phyloP scores from a whole-genome alignment of 2,329 filamentous ascomycete genomes.

The Sporothrix euskadiensis region DNA sequence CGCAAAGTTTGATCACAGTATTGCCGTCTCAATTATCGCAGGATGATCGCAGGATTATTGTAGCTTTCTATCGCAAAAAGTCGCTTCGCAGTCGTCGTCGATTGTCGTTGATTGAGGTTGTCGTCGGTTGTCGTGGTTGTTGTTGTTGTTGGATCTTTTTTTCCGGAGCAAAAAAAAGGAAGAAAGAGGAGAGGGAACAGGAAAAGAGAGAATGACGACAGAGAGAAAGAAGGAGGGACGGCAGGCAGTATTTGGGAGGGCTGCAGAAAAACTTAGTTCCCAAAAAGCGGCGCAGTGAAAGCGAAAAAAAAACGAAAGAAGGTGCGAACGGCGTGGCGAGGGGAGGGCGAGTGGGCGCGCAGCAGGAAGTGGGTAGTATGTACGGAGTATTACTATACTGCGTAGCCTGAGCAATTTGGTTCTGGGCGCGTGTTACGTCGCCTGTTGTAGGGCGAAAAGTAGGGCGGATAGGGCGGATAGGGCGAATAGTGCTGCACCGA shows the following conservation, averaged over 20 bases:
- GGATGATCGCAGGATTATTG: too few relatives aligned
- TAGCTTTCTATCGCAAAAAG: neutral
- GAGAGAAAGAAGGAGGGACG: neutral
- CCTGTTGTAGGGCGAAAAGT: neutral
- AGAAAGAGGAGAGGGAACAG: neutral
- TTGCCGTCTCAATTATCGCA: too few relatives aligned
- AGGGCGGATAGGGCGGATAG: neutral
- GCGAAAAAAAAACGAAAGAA: neutral
- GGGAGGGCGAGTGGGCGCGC: too few relatives aligned
- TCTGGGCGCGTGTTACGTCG: neutral
- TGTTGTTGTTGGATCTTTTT: conserved; percentile 1
- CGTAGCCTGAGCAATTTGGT: neutral
- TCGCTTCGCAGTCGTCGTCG: neutral
- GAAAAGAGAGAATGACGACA: conserved; percentile 9
- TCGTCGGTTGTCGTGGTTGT: neutral
- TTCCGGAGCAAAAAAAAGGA: neutral
- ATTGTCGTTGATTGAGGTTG: neutral
- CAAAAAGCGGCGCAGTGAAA: neutral
- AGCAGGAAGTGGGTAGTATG: neutral
- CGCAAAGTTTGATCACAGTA: too few relatives aligned
- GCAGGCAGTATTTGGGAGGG: too few relatives aligned
- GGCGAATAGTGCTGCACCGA: neutral
- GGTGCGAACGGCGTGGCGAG: neutral
- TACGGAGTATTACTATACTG: too few relatives aligned
- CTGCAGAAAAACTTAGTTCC: neutral